A percentile compares a stretch with the other conserved stretches of the same genome.
These are phyloP conservation scores for Triticum timopheevii DNA, from an alignment of 176 grass and related monocot species.

Conservation along the genomic window DNA sequence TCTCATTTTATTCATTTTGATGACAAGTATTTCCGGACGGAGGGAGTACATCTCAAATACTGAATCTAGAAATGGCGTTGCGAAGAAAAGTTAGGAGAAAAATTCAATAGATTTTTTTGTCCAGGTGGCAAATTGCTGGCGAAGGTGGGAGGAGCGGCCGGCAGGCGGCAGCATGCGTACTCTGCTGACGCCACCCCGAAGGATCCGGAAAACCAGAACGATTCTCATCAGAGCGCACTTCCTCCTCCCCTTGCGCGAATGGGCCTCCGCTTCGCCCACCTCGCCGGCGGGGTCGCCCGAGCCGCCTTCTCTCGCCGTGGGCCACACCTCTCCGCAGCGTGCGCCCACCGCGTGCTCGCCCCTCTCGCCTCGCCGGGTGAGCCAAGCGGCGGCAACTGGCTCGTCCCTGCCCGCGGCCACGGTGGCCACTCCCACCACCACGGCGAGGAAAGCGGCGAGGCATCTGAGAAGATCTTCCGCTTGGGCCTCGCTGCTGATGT, in stretches of 20 bases:
- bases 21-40: no score
- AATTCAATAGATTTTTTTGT: no score
- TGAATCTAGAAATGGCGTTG: no score
- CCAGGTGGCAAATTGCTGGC: not conserved
- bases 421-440: slow-evolving; percentile 42
- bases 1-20: no score
- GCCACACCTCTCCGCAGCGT: not conserved
- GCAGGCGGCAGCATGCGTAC: no score
- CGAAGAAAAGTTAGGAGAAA: no score
- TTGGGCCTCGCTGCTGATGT: slow-evolving; percentile 70
- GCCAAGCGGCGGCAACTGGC: slow-evolving; percentile 36
- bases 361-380: slow-evolving; percentile 15
- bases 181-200: slow-evolving; percentile 18
- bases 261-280: slow-evolving; percentile 58
- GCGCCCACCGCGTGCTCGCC: not conserved
- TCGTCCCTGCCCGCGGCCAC: slow-evolving; percentile 40
- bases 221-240: not conserved
- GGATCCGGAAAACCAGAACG: slow-evolving; percentile 20
- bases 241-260: slow-evolving; percentile 29
- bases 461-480: slow-evolving; percentile 60
- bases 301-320: slow-evolving; percentile 20
- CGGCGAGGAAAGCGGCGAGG: slow-evolving; percentile 29
- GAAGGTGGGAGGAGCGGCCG: not conserved
- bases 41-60: no score
- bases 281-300: slow-evolving; percentile 24